phyloP scores from a whole-genome alignment of 805 yeast species.

The Ogataea saltuana region DNA sequence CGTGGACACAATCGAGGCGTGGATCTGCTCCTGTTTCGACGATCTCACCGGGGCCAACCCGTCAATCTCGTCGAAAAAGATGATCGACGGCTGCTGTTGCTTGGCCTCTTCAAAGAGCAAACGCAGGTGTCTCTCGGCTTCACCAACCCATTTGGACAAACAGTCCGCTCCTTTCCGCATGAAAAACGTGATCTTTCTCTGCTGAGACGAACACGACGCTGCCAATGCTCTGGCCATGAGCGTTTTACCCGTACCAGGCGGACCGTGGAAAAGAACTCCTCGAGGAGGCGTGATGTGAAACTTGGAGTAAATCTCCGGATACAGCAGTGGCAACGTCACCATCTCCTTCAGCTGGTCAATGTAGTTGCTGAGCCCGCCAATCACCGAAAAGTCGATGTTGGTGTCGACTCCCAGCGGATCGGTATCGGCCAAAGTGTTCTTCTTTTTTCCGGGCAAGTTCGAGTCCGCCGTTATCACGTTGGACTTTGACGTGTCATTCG shows the following conservation, averaged over 20 bases:
- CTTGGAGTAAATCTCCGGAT: slow-evolving; percentile 89
- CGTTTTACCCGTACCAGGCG: slow-evolving; percentile 99
- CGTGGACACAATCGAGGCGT: slow-evolving; percentile 95
- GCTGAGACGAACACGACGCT: slow-evolving; percentile 85
- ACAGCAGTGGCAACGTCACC: slow-evolving; percentile 90
- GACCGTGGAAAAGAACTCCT: slow-evolving; percentile 97
- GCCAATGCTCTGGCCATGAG: slow-evolving; percentile 97
- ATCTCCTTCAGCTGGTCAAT: slow-evolving; percentile 93
- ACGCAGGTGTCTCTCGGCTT: slow-evolving; percentile 93
- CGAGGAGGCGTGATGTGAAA: slow-evolving; percentile 94
- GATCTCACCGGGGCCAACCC: slow-evolving; percentile 98
- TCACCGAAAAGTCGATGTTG: slow-evolving; percentile 59
- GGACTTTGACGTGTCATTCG: slow-evolving; percentile 31
- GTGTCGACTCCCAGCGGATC: slow-evolving; percentile 90
- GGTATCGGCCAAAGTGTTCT: slow-evolving; percentile 74
- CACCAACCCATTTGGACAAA: slow-evolving; percentile 98
- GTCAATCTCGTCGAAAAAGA: slow-evolving; percentile 96
- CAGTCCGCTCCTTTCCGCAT: slow-evolving; percentile 99
- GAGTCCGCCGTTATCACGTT: slow-evolving; percentile 25
- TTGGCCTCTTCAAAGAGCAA: slow-evolving; percentile 93
- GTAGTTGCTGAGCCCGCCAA: slow-evolving; percentile 91
- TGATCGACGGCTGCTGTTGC: slow-evolving; percentile 92
- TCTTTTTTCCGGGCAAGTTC: slow-evolving; percentile 37
- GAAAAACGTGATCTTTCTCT: slow-evolving; percentile 87
- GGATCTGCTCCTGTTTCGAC: slow-evolving; percentile 97